Evolutionary conservation across 106 monocot genomes (phyloP), one percentile per base, ranked within the genome.

Genomic region (Dendrobium officinale): DNA sequence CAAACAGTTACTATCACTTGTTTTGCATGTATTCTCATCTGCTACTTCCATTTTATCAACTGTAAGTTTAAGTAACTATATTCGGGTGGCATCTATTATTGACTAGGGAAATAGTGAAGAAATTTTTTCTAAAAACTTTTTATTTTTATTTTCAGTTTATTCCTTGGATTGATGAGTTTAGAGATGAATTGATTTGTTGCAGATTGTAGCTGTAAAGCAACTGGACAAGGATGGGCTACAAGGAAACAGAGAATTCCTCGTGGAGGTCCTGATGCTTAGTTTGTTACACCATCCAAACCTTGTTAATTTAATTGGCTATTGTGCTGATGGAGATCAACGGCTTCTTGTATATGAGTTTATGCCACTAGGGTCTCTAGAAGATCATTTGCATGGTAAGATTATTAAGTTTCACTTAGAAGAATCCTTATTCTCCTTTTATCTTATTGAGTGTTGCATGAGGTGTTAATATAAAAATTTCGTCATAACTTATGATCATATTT

Each of bases 211-310:
- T 43, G 86, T 86, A 45, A 86, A 86, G 66, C 83, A 83, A 48
- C 73, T 86, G 13, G 86, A 83, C 47, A 78, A 54, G 55, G 79
- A 86, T 77, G 86, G 86, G 5, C 77, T 86, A n/a, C 86, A 86
- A 83, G 86, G 86, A 40, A 86, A 83, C 43, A 83, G 83, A 56
- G 86, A 86, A 72, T 86, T 86, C 55, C 77, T 86, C 27, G 86
- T 86, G 77, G 86, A 86, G 72, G 86, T 86, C 75, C 80, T 86
- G 59, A 86, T 86, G 86, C 83, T 86, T 40, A 86, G 86, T 78
- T 49, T 86, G 56, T 73, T 86, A 77, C 86, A 86, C 73, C 86
- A 86, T 54, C 58, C 77, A 41, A 86, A 86, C 56, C 80, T 86
- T 26, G 86, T 86, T 31, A 86, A 66, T 80, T 66, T 86, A 44